Conservation (phyloP, 441 rosid species). For the Pelargonium fulgidum region DNA sequence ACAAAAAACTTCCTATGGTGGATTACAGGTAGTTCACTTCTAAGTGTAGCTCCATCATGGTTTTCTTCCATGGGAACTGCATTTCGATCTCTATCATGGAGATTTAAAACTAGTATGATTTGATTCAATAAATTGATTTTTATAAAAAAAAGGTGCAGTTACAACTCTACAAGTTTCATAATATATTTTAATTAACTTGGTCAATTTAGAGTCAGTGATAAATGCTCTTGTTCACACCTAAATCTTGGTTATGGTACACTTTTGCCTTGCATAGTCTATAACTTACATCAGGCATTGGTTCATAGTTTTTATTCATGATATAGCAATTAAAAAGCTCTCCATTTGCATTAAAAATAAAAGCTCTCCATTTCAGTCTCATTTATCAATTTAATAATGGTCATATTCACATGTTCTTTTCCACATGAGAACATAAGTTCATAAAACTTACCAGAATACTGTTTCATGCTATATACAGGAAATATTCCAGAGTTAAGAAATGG, state of each 20-base stretch:
- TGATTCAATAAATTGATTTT: background rate
- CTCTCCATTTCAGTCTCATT: background rate
- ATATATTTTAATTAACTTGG: background rate
- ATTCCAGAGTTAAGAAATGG: constrained; percentile 72
- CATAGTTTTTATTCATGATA: background rate
- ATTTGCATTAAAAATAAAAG: background rate
- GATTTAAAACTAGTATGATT: background rate
- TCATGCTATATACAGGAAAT: constrained; percentile 47
- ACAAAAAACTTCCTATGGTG: constrained; percentile 63
- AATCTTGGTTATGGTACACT: background rate
- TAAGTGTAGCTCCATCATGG: background rate
- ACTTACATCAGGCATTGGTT: background rate
- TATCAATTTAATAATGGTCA: background rate
- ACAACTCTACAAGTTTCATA: background rate
- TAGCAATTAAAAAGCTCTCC: background rate
- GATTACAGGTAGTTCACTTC: constrained; percentile 56
- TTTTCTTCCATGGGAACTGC: background rate
- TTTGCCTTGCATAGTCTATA: background rate
- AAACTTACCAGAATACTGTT: constrained; percentile 6
- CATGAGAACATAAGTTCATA: constrained; percentile 7
- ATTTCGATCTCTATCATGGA: background rate
- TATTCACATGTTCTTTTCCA: constrained; percentile 8
- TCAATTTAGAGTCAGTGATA: background rate
- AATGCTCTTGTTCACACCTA: background rate
- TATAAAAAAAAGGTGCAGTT: background rate